Evolutionary conservation across 768 basidiomycete species (phyloP).

Genomic region (Lactifluus echinatus): DNA sequence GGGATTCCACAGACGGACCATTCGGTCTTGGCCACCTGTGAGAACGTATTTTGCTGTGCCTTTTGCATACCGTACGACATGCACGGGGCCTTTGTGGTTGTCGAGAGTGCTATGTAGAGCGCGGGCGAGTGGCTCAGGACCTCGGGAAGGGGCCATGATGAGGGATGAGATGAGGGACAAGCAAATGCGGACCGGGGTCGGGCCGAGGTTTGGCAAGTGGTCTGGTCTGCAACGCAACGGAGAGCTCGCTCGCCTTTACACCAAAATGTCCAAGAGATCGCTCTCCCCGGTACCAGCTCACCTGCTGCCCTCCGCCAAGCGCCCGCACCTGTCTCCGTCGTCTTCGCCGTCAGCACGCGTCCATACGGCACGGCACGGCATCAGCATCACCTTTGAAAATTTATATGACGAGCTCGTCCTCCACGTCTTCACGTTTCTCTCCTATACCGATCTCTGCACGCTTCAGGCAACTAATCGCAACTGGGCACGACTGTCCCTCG

Average conservation of each 20-base stretch:
- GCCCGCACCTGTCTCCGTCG: conserved; percentile 22
- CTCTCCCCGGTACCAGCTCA: conserved; percentile 29
- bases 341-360: background rate
- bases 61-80: conserved; percentile 87
- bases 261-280: conserved; percentile 24
- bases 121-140: conserved; percentile 44
- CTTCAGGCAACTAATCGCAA: conserved; percentile 53
- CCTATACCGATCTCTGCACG: conserved; percentile 57
- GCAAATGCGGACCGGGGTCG: background rate
- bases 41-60: conserved; percentile 82
- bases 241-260: too few species aligned
- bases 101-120: conserved; percentile 53
- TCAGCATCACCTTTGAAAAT: conserved; percentile 41
- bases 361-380: conserved; percentile 22
- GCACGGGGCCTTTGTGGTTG: conserved; percentile 75
- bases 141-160: conserved; percentile 31
- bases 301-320: conserved; percentile 55
- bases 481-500: conserved; percentile 58
- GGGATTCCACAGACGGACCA: conserved; percentile 88
- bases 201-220: too few species aligned
- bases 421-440: conserved; percentile 63
- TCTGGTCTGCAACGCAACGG: too few species aligned
- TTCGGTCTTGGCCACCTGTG: conserved; percentile 89
- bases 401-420: conserved; percentile 73
- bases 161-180: too few species aligned